Evolutionary conservation across 768 basidiomycete genomes (phyloP).

Genomic region (Myochromella boudieri): DNA sequence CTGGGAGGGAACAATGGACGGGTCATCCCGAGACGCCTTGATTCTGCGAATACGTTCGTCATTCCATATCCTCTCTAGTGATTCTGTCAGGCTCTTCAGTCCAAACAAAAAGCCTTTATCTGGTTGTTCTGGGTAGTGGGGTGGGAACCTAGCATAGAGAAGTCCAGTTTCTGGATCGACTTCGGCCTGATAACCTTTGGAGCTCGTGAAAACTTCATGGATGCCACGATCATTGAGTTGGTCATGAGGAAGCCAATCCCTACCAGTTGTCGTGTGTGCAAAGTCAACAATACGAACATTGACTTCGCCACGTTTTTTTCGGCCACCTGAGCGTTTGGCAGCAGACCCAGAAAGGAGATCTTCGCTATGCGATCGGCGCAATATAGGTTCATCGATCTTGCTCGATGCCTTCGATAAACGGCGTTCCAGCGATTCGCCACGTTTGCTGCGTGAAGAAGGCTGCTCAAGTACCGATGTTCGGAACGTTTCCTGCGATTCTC

Average conservation of each 20-base stretch:
- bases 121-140: constrained; percentile 84
- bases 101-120: constrained; percentile 96
- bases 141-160: constrained; percentile 91
- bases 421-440: constrained; percentile 78
- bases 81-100: constrained; percentile 73
- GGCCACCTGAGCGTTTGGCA: constrained; percentile 60
- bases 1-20: constrained; percentile 41
- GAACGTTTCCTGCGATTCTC: constrained; percentile 79
- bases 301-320: constrained; percentile 84
- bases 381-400: constrained; percentile 40
- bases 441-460: constrained; percentile 67
- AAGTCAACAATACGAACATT: constrained; percentile 98
- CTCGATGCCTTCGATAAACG: constrained; percentile 40
- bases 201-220: constrained; percentile 51
- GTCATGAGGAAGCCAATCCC: constrained; percentile 79
- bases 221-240: constrained; percentile 39
- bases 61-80: constrained; percentile 85
- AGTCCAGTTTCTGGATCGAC: constrained; percentile 82
- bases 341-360: constrained; percentile 71
- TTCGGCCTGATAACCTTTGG: constrained; percentile 78
- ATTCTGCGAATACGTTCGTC: constrained; percentile 74
- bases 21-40: constrained; percentile 61
- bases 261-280: constrained; percentile 95
- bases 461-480: constrained; percentile 61
- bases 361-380: constrained; percentile 80